phyloP scores from a whole-genome alignment of 495 filamentous ascomycete species.

The Neurospora sp. region DNA sequence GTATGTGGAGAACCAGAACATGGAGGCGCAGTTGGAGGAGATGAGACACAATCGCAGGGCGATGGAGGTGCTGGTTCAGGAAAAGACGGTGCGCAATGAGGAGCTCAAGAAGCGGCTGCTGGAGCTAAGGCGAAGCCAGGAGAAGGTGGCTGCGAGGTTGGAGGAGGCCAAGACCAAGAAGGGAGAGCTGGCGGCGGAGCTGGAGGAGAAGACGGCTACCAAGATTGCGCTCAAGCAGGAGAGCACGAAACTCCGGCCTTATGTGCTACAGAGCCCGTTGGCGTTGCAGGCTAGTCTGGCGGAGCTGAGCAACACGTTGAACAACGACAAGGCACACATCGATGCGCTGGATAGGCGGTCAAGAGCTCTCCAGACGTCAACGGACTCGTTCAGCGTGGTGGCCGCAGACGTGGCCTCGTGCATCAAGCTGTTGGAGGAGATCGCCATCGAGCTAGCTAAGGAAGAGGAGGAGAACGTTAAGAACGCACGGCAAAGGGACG shows the following conservation, averaged over 20 bases:
- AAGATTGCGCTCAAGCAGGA: conserved; percentile 56
- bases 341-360: conserved; percentile 77
- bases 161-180: conserved; percentile 69
- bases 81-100: conserved; percentile 74
- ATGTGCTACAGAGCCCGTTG: conserved; percentile 77
- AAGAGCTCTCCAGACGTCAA: conserved; percentile 82
- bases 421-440: conserved; percentile 81
- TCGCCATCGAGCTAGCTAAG: conserved; percentile 68
- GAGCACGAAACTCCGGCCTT: conserved; percentile 77
- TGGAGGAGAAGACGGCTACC: conserved; percentile 72
- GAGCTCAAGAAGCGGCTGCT: conserved; percentile 71
- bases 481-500: conserved; percentile 72
- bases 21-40: conserved; percentile 67
- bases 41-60: conserved; percentile 66
- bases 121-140: conserved; percentile 66
- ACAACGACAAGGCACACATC: conserved; percentile 67
- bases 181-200: conserved; percentile 51
- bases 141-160: conserved; percentile 64
- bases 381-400: conserved; percentile 79
- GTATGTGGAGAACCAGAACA: conserved; percentile 73
- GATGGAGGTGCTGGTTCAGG: conserved; percentile 66
- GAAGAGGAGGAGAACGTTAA: conserved; percentile 80
- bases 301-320: conserved; percentile 67
- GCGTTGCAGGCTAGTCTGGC: conserved; percentile 71
- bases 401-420: conserved; percentile 73